Conservation (phyloP, 495 filamentous ascomycete species). For the Tuber melanosporum region DNA sequence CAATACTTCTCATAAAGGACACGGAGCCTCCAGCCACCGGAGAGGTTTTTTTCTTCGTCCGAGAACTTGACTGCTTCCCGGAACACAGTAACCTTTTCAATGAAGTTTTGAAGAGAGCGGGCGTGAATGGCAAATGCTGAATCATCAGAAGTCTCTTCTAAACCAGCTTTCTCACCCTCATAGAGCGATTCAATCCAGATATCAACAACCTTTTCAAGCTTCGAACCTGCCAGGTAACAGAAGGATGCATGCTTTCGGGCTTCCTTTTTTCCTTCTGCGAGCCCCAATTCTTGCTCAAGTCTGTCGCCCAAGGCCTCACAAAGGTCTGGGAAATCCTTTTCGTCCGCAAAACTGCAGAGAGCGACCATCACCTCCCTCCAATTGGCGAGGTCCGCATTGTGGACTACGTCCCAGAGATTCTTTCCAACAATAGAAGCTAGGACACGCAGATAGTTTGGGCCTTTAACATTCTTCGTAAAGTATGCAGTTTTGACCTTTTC, state of each 20-base stretch:
- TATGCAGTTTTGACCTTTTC: constrained; percentile 91
- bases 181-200: constrained; percentile 89
- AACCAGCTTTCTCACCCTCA: constrained; percentile 67
- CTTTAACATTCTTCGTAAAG: constrained; percentile 70
- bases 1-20: constrained; percentile 89
- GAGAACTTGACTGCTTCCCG: constrained; percentile 85
- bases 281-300: constrained; percentile 62
- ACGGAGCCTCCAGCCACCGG: constrained; percentile 80
- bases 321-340: constrained; percentile 87
- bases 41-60: constrained; percentile 63
- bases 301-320: constrained; percentile 93
- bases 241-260: constrained; percentile 82
- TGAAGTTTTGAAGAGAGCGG: constrained; percentile 77
- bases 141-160: constrained; percentile 60
- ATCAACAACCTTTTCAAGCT: constrained; percentile 88
- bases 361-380: constrained; percentile 98
- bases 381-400: constrained; percentile 84
- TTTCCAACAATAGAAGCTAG: constrained; percentile 89
- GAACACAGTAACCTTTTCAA: constrained; percentile 98
- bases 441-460: constrained; percentile 86
- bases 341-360: constrained; percentile 87
- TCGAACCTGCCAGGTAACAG: constrained; percentile 91
- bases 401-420: constrained; percentile 96
- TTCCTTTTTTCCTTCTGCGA: constrained; percentile 48
- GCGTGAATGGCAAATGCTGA: constrained; percentile 90